Percentiles rank a stretch among this genome's conserved stretches.
phyloP scores from a whole-genome alignment of 169 alveolate species.

The Plasmodium inui region DNA sequence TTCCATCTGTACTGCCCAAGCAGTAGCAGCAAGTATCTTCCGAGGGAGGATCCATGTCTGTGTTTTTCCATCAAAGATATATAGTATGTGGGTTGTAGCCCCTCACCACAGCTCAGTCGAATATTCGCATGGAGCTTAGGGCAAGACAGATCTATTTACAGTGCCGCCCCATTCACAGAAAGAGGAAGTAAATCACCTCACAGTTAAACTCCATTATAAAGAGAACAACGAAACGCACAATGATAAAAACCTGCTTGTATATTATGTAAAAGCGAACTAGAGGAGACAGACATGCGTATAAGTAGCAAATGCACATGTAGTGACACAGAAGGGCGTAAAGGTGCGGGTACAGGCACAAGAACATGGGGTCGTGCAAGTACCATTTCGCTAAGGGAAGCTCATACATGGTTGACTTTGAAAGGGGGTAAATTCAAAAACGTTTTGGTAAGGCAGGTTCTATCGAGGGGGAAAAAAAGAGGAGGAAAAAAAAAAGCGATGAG shows the following conservation, averaged over 20 bases:
- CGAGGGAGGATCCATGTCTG: neutral
- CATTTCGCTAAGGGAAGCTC: neutral
- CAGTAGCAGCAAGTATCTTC: conserved; percentile 16
- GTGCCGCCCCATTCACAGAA: neutral
- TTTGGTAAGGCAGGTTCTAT: neutral
- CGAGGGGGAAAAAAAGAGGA: neutral
- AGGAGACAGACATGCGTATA: neutral
- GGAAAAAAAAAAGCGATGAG: neutral
- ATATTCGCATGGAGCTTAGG: neutral
- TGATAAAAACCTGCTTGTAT: neutral
- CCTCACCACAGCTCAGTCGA: neutral
- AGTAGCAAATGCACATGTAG: neutral
- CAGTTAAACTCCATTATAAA: neutral
- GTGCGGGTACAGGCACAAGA: neutral
- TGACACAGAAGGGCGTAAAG: neutral
- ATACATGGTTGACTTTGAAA: neutral
- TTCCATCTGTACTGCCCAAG: neutral
- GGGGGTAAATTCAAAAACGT: neutral
- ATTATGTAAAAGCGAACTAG: neutral
- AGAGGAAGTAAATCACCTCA: neutral
- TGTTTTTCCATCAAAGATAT: neutral
- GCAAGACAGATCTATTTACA: neutral
- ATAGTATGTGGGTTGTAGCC: neutral
- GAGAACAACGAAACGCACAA: neutral
- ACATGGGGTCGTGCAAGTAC: neutral